A percentile compares a stretch with the other conserved stretches of the same genome.
phyloP scores from a whole-genome alignment of 2,329 filamentous ascomycete genomes.

The Didymella lethalis region DNA sequence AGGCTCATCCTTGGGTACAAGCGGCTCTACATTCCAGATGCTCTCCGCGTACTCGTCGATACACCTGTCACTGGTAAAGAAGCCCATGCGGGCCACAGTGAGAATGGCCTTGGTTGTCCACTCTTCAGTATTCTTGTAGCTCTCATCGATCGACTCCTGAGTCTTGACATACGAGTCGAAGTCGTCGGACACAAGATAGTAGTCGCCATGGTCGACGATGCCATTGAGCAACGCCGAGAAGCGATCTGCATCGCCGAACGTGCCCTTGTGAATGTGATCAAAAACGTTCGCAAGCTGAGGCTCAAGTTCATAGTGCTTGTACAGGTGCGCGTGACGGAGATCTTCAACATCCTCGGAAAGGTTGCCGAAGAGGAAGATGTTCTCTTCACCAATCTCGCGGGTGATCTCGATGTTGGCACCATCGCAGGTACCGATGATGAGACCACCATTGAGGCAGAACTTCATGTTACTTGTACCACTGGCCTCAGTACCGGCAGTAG shows the following conservation, averaged over 20 bases:
- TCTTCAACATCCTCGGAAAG: constrained; percentile 96
- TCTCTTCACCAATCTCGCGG: constrained; percentile 92
- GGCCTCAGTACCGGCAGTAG: constrained; percentile 91
- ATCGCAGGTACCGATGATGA: constrained; percentile 98
- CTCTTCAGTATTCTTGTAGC: constrained; percentile 89
- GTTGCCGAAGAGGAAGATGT: constrained; percentile 98
- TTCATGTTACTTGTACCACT: constrained; percentile 98
- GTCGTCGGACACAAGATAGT: constrained; percentile 97
- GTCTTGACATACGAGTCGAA: constrained; percentile 95
- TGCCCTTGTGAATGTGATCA: constrained; percentile 77
- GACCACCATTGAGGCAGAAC: constrained; percentile 94
- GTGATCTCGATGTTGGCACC: constrained; percentile 99
- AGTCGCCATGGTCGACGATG: constrained; percentile 92
- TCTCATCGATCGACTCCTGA: constrained; percentile 87
- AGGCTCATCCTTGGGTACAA: constrained; percentile 57
- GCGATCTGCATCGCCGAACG: constrained; percentile 78
- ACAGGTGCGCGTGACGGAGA: constrained; percentile 87
- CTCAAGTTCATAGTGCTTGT: constrained; percentile 80
- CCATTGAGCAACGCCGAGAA: constrained; percentile 86
- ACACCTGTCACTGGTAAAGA: constrained; percentile 94
- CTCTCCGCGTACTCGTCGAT: constrained; percentile 97
- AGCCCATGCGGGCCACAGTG: constrained; percentile 92
- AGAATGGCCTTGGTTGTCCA: constrained; percentile 92
- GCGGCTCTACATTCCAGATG: constrained; percentile 96
- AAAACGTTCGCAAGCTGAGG: constrained; percentile 82